Conservation (phyloP, 129 eudicot genomes). For the Centrapalus pauciflorus region DNA sequence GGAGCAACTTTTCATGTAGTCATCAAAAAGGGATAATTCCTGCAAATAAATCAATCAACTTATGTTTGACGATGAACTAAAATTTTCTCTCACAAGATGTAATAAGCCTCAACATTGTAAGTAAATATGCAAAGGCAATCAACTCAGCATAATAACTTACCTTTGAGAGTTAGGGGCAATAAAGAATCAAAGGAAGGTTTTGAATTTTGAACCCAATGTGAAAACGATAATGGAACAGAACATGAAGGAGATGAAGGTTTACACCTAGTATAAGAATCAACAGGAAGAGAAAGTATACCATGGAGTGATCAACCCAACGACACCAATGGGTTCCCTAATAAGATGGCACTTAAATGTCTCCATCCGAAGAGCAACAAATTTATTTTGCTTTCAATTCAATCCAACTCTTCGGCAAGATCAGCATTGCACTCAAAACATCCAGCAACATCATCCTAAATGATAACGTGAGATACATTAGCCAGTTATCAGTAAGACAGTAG, state of each 20-base stretch:
- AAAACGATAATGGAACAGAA: neutral
- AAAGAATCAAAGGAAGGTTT: neutral
- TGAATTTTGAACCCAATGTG: too few species aligned
- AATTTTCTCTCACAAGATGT: neutral
- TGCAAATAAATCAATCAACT: neutral
- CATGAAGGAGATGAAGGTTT: neutral
- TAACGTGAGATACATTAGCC: neutral
- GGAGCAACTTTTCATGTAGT: slow-evolving; percentile 99
- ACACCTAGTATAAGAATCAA: neutral
- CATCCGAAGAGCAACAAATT: slow-evolving; percentile 68
- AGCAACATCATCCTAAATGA: slow-evolving; percentile 81
- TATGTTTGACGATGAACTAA: neutral
- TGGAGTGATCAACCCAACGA: slow-evolving; percentile 86
- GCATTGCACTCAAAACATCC: slow-evolving; percentile 86
- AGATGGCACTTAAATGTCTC: slow-evolving; percentile 71
- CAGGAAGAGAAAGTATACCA: slow-evolving; percentile 38
- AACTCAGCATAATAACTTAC: neutral
- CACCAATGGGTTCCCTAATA: slow-evolving; percentile 73
- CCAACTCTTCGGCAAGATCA: slow-evolving; percentile 80
- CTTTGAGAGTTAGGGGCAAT: neutral
- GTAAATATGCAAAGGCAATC: neutral
- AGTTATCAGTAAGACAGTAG: neutral
- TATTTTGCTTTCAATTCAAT: slow-evolving; percentile 53
- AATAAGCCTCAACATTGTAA: neutral
- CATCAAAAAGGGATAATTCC: slow-evolving; percentile 94